Base-by-base conservation (phyloP, 2,329 filamentous ascomycete genomes). In the Cryphonectria parasitica region DNA sequence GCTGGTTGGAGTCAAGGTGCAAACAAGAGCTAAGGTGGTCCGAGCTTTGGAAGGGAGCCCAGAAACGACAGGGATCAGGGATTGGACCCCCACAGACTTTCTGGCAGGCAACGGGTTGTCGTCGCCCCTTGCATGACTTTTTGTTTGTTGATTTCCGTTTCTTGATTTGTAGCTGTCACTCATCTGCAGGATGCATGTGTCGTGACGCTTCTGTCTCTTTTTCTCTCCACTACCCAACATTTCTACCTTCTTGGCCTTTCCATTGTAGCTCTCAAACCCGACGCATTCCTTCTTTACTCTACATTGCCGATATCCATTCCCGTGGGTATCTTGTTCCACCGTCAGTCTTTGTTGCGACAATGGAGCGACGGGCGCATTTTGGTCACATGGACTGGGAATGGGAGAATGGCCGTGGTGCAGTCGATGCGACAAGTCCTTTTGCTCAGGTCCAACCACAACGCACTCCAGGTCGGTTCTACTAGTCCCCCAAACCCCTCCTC, bases 361-460 rank as follows among this genome's bases (percentile, higher is more conserved):
- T 87, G 84, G 83, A 88, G 68, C 83, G 83, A 74, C 83, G 89
- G 75, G 88, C 85, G 1, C 86, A 83, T 73, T 88, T 90, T 79
- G 83, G 87, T 72, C 88, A 83, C 73, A 91, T 91, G 89, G 89
- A 91, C 75, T 91, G 87, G 87, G 87, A 91, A 77, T 91, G 89
- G 78, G 85, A 90, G 75, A 84, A 83, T 36, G 39, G 58, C 72
- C 79, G 82, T 64, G 88, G 85, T 1, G 88, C 88, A 25, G 79
- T 88, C 72, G 89, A 91, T 79, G 84, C 84, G 25, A 88, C 87
- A 13, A 90, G 88, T 73, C 89, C 89, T 2, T 91, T 90, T 77
- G 83, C 85, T 28, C 86, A 88, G 73, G 83, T 86, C 52, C 82
- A 83, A 0, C 83, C 79, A 75, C 77, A 78, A 58, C 77, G 79